Evolutionary conservation across 2,329 filamentous ascomycete genomes (phyloP), one percentile per base, ranked within the genome.

Genomic region (Verticillium alfalfae): DNA sequence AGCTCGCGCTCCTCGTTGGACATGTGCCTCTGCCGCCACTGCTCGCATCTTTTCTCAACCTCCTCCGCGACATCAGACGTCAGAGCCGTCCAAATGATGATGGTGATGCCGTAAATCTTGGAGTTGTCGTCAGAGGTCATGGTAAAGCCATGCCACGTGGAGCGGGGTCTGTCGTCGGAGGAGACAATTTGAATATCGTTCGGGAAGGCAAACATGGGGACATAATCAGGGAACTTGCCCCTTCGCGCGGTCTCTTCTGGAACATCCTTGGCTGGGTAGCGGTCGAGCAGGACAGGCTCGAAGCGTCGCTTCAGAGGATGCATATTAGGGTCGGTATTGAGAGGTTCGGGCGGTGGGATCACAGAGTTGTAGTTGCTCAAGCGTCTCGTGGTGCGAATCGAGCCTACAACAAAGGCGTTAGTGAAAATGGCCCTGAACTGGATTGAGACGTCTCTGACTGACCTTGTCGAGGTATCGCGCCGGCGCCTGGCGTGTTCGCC

Each of bases 61-160:
- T 93, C 90, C 60, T 93, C 92, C 1, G 95, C 93, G 6, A 94
- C 88, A 62, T 89, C 87, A 12, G 88, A 82, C 64, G 91, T 92
- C 60, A 99, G 77, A 0, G 95, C 93, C 60, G 93, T 91, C 95
- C 95, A 99, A 52, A 98, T 85, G 60, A 93, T 96, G 61, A 97
- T 84, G 65, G 91, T 93, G 62, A 98, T 91, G 38, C 93, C 94
- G 71, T 98, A 94, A 22, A 98, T 82, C 73, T 95, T 96, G 61
- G 92, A 90, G 69, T 92, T 94, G 72, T 98, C 93, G 61, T 91
- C 91, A 26, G 90, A 90, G 2, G 95, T 99, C 95, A 99, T 98
- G 65, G 92, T 93, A 72, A 99, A 99, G 57, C 95, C 95, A 76
- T 99, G 95, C 95, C 95, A 99, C 31, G 93, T 97, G n/a, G 95